phyloP scores from a whole-genome alignment of 352 stramenopile genomes.

The Phytophthora hibernalis region DNA sequence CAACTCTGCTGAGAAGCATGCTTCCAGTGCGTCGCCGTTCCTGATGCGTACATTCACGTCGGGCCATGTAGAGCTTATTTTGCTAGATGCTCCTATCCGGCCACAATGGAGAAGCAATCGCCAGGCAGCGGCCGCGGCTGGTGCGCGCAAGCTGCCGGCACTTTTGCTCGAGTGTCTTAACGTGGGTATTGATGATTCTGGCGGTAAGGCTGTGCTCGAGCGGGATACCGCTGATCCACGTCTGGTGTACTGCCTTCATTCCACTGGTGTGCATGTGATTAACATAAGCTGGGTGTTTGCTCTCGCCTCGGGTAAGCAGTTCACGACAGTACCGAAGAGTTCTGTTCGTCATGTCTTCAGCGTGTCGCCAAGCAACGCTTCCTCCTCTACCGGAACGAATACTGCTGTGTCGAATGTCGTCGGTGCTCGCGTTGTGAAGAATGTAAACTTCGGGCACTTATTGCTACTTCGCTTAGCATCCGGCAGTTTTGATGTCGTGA shows the following conservation, averaged over 20 bases:
- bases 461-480: conserved; percentile 76
- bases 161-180: conserved; percentile 80
- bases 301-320: conserved; percentile 65
- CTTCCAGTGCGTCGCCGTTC: conserved; percentile 56
- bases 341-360: conserved; percentile 83
- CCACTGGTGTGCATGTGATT: conserved; percentile 78
- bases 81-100: conserved; percentile 67
- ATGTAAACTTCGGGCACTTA: conserved; percentile 79
- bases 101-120: conserved; percentile 68
- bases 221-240: conserved; percentile 59
- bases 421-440: conserved; percentile 73
- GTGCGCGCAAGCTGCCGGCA: conserved; percentile 42
- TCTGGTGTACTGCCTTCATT: conserved; percentile 80
- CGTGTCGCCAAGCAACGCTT: conserved; percentile 53
- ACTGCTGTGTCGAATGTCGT: conserved; percentile 60
- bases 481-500: conserved; percentile 80
- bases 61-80: conserved; percentile 76
- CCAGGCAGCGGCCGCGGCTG: conserved; percentile 21
- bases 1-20: conserved; percentile 35
- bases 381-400: conserved; percentile 12
- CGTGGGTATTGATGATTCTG: conserved; percentile 75
- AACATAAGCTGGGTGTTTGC: conserved; percentile 79
- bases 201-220: conserved; percentile 63
- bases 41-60: conserved; percentile 75
- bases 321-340: conserved; percentile 65